These are phyloP conservation scores for Candida bentonensis DNA, from an alignment of 805 yeast genomes.

Conservation along the genomic window DNA sequence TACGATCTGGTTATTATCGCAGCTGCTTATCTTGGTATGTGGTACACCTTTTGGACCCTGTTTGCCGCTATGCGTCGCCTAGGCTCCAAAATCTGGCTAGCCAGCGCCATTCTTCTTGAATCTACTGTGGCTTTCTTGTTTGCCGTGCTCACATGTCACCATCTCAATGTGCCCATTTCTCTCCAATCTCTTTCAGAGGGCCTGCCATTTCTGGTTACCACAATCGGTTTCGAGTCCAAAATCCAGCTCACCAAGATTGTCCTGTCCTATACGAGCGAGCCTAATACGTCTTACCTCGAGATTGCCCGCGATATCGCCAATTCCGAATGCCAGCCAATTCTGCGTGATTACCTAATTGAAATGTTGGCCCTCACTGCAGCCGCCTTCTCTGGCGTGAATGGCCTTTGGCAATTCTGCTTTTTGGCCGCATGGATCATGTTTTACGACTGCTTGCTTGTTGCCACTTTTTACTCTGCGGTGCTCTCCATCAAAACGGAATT, in stretches of 20 bases:
- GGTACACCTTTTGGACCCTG: constrained; percentile 62
- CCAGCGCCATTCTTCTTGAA: constrained; percentile 60
- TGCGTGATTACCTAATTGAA: constrained; percentile 66
- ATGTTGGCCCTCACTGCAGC: constrained; percentile 47
- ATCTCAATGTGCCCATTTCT: constrained; percentile 49
- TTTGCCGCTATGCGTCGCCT: constrained; percentile 61
- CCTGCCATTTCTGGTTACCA: constrained; percentile 81
- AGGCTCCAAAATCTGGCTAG: constrained; percentile 84
- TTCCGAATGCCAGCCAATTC: constrained; percentile 35
- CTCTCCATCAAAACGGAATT: constrained; percentile 82
- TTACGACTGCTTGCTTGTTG: constrained; percentile 57
- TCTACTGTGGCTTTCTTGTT: constrained; percentile 73
- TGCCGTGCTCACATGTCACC: constrained; percentile 51
- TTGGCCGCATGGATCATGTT: constrained; percentile 55
- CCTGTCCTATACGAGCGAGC: constrained; percentile 20
- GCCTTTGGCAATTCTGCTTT: constrained; percentile 68
- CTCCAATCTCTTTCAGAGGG: constrained; percentile 75
- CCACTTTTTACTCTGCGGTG: constrained; percentile 72
- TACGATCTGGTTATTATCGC: constrained; percentile 72
- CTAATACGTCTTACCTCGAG: constrained; percentile 8
- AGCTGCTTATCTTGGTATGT: constrained; percentile 76
- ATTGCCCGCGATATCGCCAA: constrained; percentile 31
- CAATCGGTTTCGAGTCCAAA: constrained; percentile 84
- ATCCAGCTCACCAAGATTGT: constrained; percentile 43
- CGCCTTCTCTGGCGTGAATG: constrained; percentile 49